These are phyloP conservation scores for Penicillium sp. DNA, from an alignment of 2,329 filamentous ascomycete genomes.

Conservation along the genomic window DNA sequence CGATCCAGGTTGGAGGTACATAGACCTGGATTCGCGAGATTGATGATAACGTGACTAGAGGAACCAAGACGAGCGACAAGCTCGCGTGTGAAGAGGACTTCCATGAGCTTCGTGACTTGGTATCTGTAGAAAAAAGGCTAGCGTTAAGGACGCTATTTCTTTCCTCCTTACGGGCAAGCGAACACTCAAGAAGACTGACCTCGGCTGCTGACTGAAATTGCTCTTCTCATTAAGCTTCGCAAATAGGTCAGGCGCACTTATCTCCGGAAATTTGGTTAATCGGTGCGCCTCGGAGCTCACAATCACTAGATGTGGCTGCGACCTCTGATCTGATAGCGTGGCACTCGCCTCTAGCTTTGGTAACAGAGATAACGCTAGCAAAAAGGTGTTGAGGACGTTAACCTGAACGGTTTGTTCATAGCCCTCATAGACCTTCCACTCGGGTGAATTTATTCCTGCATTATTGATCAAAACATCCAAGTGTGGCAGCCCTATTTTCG, in stretches of 20 bases:
- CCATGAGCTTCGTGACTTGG: neutral
- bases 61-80: neutral
- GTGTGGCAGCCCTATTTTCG: neutral
- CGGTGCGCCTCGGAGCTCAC: neutral
- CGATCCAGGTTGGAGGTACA: neutral
- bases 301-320: neutral
- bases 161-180: neutral
- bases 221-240: neutral
- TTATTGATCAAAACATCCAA: neutral
- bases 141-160: neutral
- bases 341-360: neutral
- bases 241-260: neutral
- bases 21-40: neutral
- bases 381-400: neutral
- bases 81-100: neutral
- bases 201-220: neutral
- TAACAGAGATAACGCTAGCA: neutral
- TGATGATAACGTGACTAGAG: neutral
- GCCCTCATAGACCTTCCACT: neutral
- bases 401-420: neutral
- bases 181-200: neutral
- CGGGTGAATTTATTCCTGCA: neutral
- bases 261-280: neutral
- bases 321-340: neutral
- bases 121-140: neutral